A percentile compares a stretch with the other conserved stretches of the same genome.
These are phyloP conservation scores for Niebla homalea DNA, from an alignment of 495 filamentous ascomycete genomes.

Conservation along the genomic window DNA sequence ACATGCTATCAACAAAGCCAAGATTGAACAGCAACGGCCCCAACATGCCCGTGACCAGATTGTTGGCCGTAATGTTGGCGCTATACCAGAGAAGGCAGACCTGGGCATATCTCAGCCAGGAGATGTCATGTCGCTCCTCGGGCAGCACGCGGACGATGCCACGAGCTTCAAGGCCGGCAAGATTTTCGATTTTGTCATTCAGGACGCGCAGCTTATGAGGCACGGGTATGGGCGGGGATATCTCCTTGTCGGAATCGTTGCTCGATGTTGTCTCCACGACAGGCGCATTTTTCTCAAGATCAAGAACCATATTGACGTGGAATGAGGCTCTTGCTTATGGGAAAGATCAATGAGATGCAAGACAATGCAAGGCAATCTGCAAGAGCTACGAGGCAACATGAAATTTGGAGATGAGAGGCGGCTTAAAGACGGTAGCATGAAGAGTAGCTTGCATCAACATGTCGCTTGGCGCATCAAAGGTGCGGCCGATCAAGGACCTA, in stretches of 20 bases:
- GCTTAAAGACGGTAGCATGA: slow-evolving; percentile 2
- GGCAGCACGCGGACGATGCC: slow-evolving; percentile 54
- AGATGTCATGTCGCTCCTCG: slow-evolving; percentile 33
- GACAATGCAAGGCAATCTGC: not conserved
- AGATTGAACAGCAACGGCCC: slow-evolving; percentile 51
- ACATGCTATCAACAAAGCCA: slow-evolving; percentile 51
- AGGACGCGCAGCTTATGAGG: slow-evolving; percentile 13
- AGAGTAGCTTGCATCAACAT: not conserved
- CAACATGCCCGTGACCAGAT: slow-evolving; percentile 55
- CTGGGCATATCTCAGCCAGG: slow-evolving; percentile 34
- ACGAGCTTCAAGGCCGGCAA: slow-evolving; percentile 47
- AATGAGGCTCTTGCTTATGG: not conserved
- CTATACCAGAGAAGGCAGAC: slow-evolving; percentile 61
- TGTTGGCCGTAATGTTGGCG: slow-evolving; percentile 59
- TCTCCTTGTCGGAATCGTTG: slow-evolving; percentile 2
- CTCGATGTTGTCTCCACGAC: slow-evolving; percentile 7
- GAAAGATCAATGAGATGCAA: not conserved
- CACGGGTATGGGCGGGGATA: slow-evolving; percentile 5
- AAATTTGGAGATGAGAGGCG: not conserved
- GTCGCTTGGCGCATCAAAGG: no score
- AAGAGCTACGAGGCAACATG: no score
- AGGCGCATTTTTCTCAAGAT: slow-evolving; percentile 2
- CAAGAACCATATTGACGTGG: not conserved
- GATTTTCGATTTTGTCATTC: slow-evolving; percentile 23
- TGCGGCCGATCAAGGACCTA: no score